Percentiles rank a stretch among this genome's conserved stretches.
phyloP scores from a whole-genome alignment of 2,329 filamentous ascomycete genomes.

The Verticillium albo-atrum region DNA sequence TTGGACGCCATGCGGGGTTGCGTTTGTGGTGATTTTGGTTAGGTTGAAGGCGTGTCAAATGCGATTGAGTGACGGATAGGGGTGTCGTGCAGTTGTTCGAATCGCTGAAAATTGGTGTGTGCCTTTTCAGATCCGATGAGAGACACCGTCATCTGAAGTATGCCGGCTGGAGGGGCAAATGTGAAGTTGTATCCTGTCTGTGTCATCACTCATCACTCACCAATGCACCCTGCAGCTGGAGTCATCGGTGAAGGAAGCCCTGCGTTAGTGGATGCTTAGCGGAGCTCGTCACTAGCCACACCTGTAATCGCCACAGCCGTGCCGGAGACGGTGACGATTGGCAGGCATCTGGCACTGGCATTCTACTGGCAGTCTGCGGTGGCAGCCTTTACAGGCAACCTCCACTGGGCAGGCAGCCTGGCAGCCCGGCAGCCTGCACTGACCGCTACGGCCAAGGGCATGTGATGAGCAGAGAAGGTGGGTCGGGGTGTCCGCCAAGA shows the following conservation, averaged over 20 bases:
- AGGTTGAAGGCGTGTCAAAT: not conserved
- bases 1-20: conserved; percentile 25
- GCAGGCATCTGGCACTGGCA: not conserved
- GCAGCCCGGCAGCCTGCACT: not conserved
- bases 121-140: not conserved
- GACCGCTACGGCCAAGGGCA: not conserved
- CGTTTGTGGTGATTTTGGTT: not conserved
- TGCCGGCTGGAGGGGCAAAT: not conserved
- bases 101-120: not conserved
- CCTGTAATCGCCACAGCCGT: not conserved
- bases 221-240: not conserved
- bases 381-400: too few relatives aligned
- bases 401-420: not conserved
- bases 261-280: not conserved
- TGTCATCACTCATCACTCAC: not conserved
- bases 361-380: too few relatives aligned
- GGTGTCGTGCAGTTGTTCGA: not conserved
- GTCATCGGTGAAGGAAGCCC: not conserved
- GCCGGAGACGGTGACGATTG: not conserved
- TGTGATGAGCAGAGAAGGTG: not conserved
- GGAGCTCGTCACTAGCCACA: not conserved
- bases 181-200: not conserved
- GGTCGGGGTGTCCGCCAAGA: not conserved
- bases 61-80: not conserved
- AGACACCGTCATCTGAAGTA: not conserved